Percentiles rank a stretch among this genome's conserved stretches.
These are phyloP conservation scores for Ceratocystis cubensis DNA, from an alignment of 2,329 filamentous ascomycete species.

Conservation along the genomic window DNA sequence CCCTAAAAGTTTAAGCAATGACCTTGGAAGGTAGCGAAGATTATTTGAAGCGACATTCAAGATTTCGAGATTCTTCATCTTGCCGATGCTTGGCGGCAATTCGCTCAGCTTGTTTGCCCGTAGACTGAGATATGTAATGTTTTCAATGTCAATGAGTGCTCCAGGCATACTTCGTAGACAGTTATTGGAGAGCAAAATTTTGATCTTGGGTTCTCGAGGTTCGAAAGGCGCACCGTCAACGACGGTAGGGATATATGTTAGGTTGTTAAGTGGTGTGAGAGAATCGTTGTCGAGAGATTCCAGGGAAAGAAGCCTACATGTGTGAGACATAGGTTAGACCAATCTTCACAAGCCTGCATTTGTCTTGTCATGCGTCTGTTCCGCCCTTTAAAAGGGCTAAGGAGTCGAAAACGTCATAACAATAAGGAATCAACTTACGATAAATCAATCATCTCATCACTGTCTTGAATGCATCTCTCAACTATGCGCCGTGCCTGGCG, in stretches of 20 bases:
- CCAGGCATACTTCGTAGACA: conserved; percentile 42
- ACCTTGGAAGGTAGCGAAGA: conserved; percentile 48
- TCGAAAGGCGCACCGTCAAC: conserved; percentile 47
- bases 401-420: not conserved
- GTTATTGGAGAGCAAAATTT: conserved; percentile 51
- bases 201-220: conserved; percentile 44
- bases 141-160: conserved; percentile 48
- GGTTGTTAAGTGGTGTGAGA: conserved; percentile 43
- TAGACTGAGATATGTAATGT: conserved; percentile 53
- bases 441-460: conserved; percentile 48
- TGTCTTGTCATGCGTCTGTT: not conserved
- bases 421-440: conserved; percentile 34
- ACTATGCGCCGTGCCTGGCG: conserved; percentile 36
- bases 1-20: conserved; percentile 46
- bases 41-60: conserved; percentile 56
- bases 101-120: conserved; percentile 50
- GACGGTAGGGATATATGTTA: conserved; percentile 43
- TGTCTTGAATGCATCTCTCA: conserved; percentile 43
- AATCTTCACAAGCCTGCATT: conserved; percentile 1
- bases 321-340: conserved; percentile 16
- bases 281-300: conserved; percentile 43
- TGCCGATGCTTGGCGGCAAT: conserved; percentile 47
- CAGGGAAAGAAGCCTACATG: conserved; percentile 34
- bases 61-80: conserved; percentile 44
- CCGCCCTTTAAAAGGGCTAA: not conserved